Evolutionary conservation across 768 basidiomycete genomes (phyloP).

Genomic region (Pluteus cervinus): DNA sequence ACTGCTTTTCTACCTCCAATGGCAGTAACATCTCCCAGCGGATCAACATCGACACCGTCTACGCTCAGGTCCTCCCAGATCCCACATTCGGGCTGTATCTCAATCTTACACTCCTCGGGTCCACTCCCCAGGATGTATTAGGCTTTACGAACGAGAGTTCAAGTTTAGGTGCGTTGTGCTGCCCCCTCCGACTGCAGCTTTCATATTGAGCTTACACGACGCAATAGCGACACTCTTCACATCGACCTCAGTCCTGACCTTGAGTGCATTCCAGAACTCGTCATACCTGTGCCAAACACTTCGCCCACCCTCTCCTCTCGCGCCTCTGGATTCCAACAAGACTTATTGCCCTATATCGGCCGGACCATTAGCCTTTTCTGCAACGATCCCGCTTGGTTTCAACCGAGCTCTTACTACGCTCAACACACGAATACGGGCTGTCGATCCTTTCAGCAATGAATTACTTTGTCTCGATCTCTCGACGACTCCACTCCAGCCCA

Average conservation of each 20-base stretch:
- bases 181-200: slow-evolving; percentile 7
- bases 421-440: slow-evolving; percentile 76
- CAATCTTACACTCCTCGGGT: slow-evolving; percentile 71
- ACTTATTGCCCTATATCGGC: slow-evolving; percentile 73
- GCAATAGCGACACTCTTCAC: slow-evolving; percentile 79
- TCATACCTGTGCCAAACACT: slow-evolving; percentile 77
- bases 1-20: slow-evolving; percentile 56
- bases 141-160: slow-evolving; percentile 55
- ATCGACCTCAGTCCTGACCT: slow-evolving; percentile 73
- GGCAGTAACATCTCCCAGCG: slow-evolving; percentile 48
- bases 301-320: slow-evolving; percentile 71
- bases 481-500: slow-evolving; percentile 70
- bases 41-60: slow-evolving; percentile 63
- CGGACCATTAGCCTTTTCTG: slow-evolving; percentile 78
- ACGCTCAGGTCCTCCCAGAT: slow-evolving; percentile 58
- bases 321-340: slow-evolving; percentile 30
- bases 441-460: slow-evolving; percentile 80
- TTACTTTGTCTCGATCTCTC: slow-evolving; percentile 76
- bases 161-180: slow-evolving; percentile 53
- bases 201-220: slow-evolving; percentile 10
- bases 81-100: slow-evolving; percentile 39
- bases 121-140: slow-evolving; percentile 49
- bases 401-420: slow-evolving; percentile 78
- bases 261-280: slow-evolving; percentile 63
- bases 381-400: slow-evolving; percentile 59